phyloP scores from a whole-genome alignment of 225 moss, liverwort and hornwort genomes.

The Climacium dendroides region DNA sequence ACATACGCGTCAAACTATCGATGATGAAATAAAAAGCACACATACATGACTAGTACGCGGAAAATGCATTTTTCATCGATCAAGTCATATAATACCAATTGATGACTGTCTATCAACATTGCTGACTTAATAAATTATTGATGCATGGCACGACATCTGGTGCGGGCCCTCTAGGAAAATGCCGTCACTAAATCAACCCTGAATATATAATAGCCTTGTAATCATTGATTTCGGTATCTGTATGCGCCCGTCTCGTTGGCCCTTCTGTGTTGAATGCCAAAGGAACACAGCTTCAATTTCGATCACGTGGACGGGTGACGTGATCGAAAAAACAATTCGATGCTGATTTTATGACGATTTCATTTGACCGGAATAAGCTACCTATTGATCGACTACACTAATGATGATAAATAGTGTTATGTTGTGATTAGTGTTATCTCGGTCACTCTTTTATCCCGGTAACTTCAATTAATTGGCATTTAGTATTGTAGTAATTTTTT shows the following conservation, averaged over 20 bases:
- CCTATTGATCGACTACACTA: not conserved
- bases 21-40: not conserved
- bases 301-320: no score
- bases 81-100: not conserved
- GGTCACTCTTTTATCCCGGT: no score
- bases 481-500: no score
- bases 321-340: not conserved
- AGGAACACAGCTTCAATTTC: no score
- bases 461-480: no score
- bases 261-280: not conserved
- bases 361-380: not conserved
- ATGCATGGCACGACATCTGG: not conserved
- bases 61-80: not conserved
- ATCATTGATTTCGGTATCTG: not conserved
- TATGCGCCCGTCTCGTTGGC: not conserved
- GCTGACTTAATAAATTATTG: no score
- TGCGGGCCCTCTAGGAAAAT: not conserved
- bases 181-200: not conserved
- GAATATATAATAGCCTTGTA: not conserved
- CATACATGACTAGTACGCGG: not conserved
- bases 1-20: no score
- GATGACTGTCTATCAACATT: not conserved
- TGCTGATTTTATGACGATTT: not conserved
- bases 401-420: no score
- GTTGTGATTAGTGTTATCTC: no score